Conservation (phyloP, 495 filamentous ascomycete genomes). For the Aspergillus asperescens region DNA sequence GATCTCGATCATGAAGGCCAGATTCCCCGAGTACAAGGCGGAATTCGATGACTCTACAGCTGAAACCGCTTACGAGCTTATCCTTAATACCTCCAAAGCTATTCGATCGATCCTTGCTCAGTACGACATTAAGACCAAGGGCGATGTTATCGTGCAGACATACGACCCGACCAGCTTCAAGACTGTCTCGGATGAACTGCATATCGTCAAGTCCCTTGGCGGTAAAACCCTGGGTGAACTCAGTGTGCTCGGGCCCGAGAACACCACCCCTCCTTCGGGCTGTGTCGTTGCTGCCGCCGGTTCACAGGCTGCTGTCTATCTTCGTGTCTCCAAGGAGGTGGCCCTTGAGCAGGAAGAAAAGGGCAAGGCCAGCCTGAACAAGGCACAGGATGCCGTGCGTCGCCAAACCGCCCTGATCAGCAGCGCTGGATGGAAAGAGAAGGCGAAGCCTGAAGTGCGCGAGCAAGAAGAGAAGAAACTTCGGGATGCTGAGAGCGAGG, state of each 20-base stretch:
- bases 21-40: constrained; percentile 53
- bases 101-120: constrained; percentile 54
- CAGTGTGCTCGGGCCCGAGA: constrained; percentile 39
- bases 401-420: constrained; percentile 33
- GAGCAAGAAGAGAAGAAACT: constrained; percentile 56
- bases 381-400: constrained; percentile 32
- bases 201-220: constrained; percentile 58
- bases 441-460: constrained; percentile 50
- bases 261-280: constrained; percentile 54
- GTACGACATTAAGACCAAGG: constrained; percentile 55
- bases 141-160: constrained; percentile 54
- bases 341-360: constrained; percentile 61
- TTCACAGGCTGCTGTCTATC: constrained; percentile 60
- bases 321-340: constrained; percentile 64
- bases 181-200: constrained; percentile 53
- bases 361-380: constrained; percentile 50
- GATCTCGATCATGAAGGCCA: constrained; percentile 61
- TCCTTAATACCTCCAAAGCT: constrained; percentile 51
- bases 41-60: constrained; percentile 54
- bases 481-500: constrained; percentile 53
- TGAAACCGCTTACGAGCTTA: constrained; percentile 61
- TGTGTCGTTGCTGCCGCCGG: constrained; percentile 68
- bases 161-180: constrained; percentile 50
- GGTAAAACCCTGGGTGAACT: constrained; percentile 57
- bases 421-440: constrained; percentile 38